Evolutionary conservation across 2,329 filamentous ascomycete genomes (phyloP).

Genomic region (Ascochyta lentis): DNA sequence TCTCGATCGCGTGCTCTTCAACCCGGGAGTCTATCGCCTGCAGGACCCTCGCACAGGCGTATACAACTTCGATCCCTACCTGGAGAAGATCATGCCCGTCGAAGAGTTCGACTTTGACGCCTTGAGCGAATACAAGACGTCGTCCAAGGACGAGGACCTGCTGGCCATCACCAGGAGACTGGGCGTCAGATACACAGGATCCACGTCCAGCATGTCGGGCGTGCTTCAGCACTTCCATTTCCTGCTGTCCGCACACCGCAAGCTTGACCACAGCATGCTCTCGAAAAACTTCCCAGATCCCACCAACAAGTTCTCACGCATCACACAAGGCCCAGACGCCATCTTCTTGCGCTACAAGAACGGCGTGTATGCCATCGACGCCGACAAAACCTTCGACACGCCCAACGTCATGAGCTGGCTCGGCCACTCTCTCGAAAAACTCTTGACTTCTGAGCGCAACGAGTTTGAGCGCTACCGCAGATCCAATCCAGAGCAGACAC

Average conservation of each 20-base stretch:
- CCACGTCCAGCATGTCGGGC: conserved; percentile 94
- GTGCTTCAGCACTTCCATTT: conserved; percentile 91
- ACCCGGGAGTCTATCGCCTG: conserved; percentile 83
- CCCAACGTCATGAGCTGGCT: conserved; percentile 89
- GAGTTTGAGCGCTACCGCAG: conserved; percentile 84
- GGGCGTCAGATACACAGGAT: conserved; percentile 84
- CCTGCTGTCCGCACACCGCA: conserved; percentile 83
- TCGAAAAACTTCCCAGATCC: conserved; percentile 71
- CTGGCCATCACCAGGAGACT: conserved; percentile 70
- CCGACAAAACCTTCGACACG: conserved; percentile 88
- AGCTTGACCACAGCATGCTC: conserved; percentile 69
- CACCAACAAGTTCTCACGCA: conserved; percentile 70
- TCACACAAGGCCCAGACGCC: conserved; percentile 73
- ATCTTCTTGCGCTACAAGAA: conserved; percentile 84
- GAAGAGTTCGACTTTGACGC: conserved; percentile 90
- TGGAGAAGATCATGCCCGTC: conserved; percentile 91
- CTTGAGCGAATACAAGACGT: conserved; percentile 86
- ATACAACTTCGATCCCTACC: conserved; percentile 96
- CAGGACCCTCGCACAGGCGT: conserved; percentile 87
- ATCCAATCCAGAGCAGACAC: conserved; percentile 65
- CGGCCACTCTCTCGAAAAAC: conserved; percentile 95
- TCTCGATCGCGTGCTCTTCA: conserved; percentile 91
- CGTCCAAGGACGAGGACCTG: conserved; percentile 79
- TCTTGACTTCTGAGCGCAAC: conserved; percentile 81
- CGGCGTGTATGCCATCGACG: conserved; percentile 91